Conservation (phyloP, 441 rosid species). For the Populus hybrid region DNA sequence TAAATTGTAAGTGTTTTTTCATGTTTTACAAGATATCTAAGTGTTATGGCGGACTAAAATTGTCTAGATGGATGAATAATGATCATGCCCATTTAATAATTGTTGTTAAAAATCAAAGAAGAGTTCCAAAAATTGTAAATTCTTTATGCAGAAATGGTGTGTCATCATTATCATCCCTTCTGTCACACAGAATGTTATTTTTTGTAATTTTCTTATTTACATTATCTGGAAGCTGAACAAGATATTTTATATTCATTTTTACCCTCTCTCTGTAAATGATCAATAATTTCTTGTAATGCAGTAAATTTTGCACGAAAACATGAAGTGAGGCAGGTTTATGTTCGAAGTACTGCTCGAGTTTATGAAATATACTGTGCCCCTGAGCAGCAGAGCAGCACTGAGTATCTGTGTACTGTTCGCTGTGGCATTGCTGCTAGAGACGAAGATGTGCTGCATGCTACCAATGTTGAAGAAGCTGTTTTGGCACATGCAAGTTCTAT, state of each 20-base stretch:
- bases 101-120: background rate
- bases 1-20: background rate
- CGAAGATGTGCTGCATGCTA: conserved; percentile 34
- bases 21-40: background rate
- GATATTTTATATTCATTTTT: background rate
- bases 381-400: conserved; percentile 34
- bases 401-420: conserved; percentile 81
- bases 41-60: background rate
- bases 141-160: background rate
- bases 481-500: conserved; percentile 16
- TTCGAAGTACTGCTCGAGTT: conserved; percentile 76
- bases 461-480: conserved; percentile 30
- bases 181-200: background rate
- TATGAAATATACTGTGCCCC: conserved; percentile 69
- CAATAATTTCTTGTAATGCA: conserved; percentile 29
- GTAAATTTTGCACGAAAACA: conserved; percentile 58
- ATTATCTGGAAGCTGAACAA: background rate
- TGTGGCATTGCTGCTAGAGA: conserved; percentile 64
- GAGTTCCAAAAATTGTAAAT: background rate
- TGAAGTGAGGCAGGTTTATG: conserved; percentile 73
- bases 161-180: background rate
- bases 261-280: background rate
- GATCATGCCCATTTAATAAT: background rate
- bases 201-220: background rate
- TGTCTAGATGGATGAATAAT: background rate